These are phyloP conservation scores for Euphorbia peplus DNA, from an alignment of 345 rosid species.

Conservation along the genomic window DNA sequence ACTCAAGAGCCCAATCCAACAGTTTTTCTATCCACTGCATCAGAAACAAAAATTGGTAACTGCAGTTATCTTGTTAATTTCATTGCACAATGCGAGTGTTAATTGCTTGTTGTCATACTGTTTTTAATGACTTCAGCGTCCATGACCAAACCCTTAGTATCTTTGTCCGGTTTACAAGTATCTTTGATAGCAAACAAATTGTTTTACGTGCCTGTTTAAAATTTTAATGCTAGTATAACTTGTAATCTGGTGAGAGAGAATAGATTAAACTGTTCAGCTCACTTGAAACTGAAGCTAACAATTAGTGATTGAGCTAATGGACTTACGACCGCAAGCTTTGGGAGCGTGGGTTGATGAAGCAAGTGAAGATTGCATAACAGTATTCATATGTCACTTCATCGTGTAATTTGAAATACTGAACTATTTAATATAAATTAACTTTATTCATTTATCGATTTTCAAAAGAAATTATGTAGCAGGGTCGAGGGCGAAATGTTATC, in stretches of 20 bases:
- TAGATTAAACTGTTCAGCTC: not conserved
- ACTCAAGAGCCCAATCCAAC: conserved; percentile 49
- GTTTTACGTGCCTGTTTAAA: not conserved
- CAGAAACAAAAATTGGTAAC: conserved; percentile 48
- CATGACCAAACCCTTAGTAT: not conserved
- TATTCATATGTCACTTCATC: no score
- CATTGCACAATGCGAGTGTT: not conserved
- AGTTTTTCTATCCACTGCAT: conserved; percentile 49
- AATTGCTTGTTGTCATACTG: not conserved
- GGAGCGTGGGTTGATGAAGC: not conserved
- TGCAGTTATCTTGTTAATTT: not conserved
- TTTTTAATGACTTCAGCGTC: not conserved
- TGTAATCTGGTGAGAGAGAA: not conserved
- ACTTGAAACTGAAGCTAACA: not conserved
- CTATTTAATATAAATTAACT: no score
- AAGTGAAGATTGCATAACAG: no score
- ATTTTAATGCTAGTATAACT: not conserved
- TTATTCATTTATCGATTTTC: no score
- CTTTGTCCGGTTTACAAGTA: not conserved
- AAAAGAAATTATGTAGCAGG: no score
- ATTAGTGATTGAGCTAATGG: not conserved
- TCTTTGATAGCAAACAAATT: not conserved
- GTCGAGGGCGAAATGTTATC: not conserved
- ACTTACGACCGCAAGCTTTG: not conserved
- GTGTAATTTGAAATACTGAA: no score